Evolutionary conservation across 2,329 filamentous ascomycete species (phyloP), one percentile per base, ranked within the genome.

Genomic region (Aspergillus viridinutans): DNA sequence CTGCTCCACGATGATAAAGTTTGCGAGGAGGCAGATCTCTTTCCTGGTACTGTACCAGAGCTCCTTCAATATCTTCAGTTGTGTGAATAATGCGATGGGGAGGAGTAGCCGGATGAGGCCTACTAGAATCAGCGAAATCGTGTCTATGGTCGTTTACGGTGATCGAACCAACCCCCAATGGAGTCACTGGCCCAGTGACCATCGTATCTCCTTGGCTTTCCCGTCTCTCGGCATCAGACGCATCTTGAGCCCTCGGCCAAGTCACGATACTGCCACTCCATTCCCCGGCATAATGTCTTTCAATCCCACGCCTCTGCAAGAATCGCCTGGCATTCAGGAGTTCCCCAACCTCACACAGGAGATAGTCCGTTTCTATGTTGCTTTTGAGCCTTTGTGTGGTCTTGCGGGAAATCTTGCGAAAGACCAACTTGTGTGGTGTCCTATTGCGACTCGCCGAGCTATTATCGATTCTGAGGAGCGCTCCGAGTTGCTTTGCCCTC

Each of bases 391-490:
- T 60, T 7, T 59, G 57, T 9, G 60, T 58, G 23, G 61, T 59
- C 21, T 64, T 58, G 28, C 61, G 60, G 21, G 65, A 64, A 9
- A 65, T 61, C 21, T 59, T 70, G 26, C 63, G 64, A 28, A 72
- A 68, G 17, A 72, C 63, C 4, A 71, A 56, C 49, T 69, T 66
- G 25, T 61, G 62, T 4, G 68, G 68, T n/a, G 66, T 64, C 8
- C 52, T 52, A 25, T 64, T 62, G 21, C 53, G 52, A 32, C 59
- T 63, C 52, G 67, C 42, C 35, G 61, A 55, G 38, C 66, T 71
- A 50, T 75, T 69, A 50, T 76, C 73, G 4, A 72, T 61, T 10
- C 54, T 58, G 58, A 75, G 55, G 21, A 76, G 61, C 8, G 58
- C 63, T 1, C 50, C 59, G 29, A 73, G 61, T 55, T 76, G 74